Evolutionary conservation across 2,329 filamentous ascomycete species (phyloP), one percentile per base, ranked within the genome.

Genomic region (Aspergillus sp.): DNA sequence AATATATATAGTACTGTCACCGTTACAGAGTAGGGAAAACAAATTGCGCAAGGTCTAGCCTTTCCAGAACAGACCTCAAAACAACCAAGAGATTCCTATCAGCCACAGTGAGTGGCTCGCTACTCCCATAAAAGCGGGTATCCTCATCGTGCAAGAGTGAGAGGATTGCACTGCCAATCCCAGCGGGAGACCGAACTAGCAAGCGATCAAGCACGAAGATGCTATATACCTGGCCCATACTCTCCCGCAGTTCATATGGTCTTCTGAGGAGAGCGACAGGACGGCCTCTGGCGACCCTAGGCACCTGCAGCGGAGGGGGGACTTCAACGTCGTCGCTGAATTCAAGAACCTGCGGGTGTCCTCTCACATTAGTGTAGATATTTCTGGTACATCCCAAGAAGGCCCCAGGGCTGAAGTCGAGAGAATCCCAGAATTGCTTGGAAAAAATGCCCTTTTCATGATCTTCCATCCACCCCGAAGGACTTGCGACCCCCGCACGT

Each of bases 241-340:
- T 5, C 16, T 41, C 20, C 3, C 19, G 13, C 23, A 36, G 9
- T 6, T 5, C 42, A 23, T 14, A n/a, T 7, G 29, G 32, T 13
- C 20, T 34, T 31, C 29, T 44, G 16, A 50, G 31, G 25, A 50
- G 49, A 40, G 32, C 32, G 17, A 50, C n/a, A 17, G 32, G 49
- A n/a, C 32, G 45, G 17, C 19, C 40, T 20, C 19, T 42, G 40
- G 40, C 40, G 14, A 42, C 19, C 40, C 19, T 7, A 13, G 40
- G 19, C 13, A 42, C 19, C 17, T 42, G 40, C 5, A 42, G 40
- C 6, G 40, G 40, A 21, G 19, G 16, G 5, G 40, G 40, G 19
- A 42, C 19, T 16, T 42, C n/a, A 42, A 42, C 17, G 16, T 16
- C 40, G 9, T 42, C 13, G 16, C n/a, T 14, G 47, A 45, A 19